phyloP scores from a whole-genome alignment of 768 basidiomycete genomes.

The Rhodosporidiobolus sp. region DNA sequence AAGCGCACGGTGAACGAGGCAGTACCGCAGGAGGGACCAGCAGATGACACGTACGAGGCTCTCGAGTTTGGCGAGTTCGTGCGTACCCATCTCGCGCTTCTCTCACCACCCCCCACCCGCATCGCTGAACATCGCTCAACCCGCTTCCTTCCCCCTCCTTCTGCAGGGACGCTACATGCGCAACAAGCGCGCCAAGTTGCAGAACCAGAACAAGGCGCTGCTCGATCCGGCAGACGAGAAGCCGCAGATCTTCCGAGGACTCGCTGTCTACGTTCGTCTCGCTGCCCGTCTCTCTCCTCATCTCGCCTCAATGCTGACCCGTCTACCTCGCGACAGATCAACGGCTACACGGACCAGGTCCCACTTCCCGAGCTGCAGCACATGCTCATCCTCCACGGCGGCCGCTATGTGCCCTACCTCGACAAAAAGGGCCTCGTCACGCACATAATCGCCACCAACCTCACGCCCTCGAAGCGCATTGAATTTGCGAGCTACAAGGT shows the following conservation, averaged over 20 bases:
- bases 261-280: slow-evolving; percentile 75
- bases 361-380: slow-evolving; percentile 76
- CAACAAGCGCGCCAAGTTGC: slow-evolving; percentile 84
- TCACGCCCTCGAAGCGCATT: slow-evolving; percentile 82
- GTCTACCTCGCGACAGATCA: slow-evolving; percentile 59
- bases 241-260: slow-evolving; percentile 64
- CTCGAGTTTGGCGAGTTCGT: slow-evolving; percentile 28
- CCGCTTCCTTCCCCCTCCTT: not conserved
- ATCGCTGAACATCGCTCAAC: not conserved
- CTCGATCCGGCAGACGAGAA: slow-evolving; percentile 45
- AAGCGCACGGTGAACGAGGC: too few relatives aligned
- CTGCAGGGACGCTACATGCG: slow-evolving; percentile 62
- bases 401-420: slow-evolving; percentile 76
- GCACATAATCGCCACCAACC: slow-evolving; percentile 83
- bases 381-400: slow-evolving; percentile 78
- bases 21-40: not conserved
- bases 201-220: slow-evolving; percentile 64
- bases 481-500: slow-evolving; percentile 91
- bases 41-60: slow-evolving; percentile 4
- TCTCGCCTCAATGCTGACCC: not conserved
- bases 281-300: not conserved
- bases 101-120: too few relatives aligned
- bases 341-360: slow-evolving; percentile 66
- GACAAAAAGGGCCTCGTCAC: slow-evolving; percentile 80
- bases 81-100: not conserved